Base-by-base conservation (phyloP, 129 eudicot species). In the Chrysanthemum lavandulifolium region DNA sequence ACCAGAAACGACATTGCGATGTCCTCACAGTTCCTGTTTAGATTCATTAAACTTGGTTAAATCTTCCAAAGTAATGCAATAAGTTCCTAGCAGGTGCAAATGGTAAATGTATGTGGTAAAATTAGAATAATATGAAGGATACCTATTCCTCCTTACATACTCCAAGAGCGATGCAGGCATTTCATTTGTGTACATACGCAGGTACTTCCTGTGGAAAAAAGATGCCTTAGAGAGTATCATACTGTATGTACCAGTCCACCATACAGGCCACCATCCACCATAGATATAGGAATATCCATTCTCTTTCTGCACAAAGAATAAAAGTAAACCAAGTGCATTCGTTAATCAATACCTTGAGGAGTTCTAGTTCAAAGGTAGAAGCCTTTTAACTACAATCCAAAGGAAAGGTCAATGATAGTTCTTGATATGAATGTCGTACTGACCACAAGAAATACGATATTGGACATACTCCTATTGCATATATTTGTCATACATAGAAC, bases 231-330 rank as follows among this genome's bases (percentile, higher is more conserved):
- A 87, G 55, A 91, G 97, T 58, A 91, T 86, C 91, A 87, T 91
- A 74, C 97, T 91, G 73, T 91, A 91, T 54, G 89, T 84, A 58
- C 97, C 97, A 11, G 80, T 91, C 91, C 95, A 85, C 97, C 97
- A 91, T 63, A 91, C 97, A 62, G 97, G 86, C 95, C 95, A 91
- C 97, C 95, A 87, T 62, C 97, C 97, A 33, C 91, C 90, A 71
- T 91, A 91, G 14, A 67, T 52, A 19, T 79, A 91, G 13, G 79
- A 59, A 53, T 78, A 71, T 60, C 36, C 59, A 29, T 79, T 72
- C 45, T 74, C 89, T 73, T 85, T 80, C 94, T 90, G 91, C 80
- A 83, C 23, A 53, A 65, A 65, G 5, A 25, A 25, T 7, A 59
- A 49, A 60, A 16, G 15, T 6, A 50, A 33, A 58, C 36, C 13